phyloP scores from a whole-genome alignment of 495 filamentous ascomycete genomes.

The Penicillium longicatenatum region DNA sequence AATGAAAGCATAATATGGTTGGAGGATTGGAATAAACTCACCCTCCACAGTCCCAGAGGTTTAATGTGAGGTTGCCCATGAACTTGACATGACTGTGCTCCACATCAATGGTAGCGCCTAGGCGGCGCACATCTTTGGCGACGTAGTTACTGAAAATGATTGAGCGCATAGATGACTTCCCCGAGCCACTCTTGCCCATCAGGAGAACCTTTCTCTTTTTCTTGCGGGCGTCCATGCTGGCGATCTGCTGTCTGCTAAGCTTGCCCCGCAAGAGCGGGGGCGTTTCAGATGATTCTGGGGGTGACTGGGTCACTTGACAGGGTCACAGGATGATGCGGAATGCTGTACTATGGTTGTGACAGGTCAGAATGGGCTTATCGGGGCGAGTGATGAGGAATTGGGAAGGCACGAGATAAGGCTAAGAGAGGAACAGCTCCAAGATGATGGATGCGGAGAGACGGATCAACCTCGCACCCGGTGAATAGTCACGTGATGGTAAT shows the following conservation, averaged over 20 bases:
- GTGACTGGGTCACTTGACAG: conserved; percentile 4
- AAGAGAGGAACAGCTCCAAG: conserved; percentile 22
- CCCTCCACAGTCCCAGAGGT: conserved; percentile 98
- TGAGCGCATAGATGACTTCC: conserved; percentile 97
- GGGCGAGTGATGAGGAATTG: conserved; percentile 14
- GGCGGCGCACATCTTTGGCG: conserved; percentile 88
- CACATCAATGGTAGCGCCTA: conserved; percentile 98
- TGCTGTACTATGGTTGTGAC: neutral
- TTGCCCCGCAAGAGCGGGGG: conserved; percentile 37
- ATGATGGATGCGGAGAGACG: conserved; percentile 33
- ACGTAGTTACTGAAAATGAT: conserved; percentile 99
- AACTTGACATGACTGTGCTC: conserved; percentile 98
- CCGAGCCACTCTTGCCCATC: conserved; percentile 95
- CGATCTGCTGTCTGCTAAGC: conserved; percentile 18
- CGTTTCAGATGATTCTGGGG: conserved; percentile 17
- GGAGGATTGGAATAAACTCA: conserved; percentile 36
- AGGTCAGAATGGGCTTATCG: neutral
- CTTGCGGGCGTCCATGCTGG: conserved; percentile 49
- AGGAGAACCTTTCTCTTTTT: conserved; percentile 61
- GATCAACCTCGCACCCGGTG: conserved; percentile 21
- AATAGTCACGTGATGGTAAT: conserved; percentile 20
- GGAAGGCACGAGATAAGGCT: conserved; percentile 10
- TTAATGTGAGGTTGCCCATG: conserved; percentile 93
- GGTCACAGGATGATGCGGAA: conserved; percentile 7
- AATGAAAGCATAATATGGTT: neutral